A percentile compares a stretch with the other conserved stretches of the same genome.
Evolutionary conservation across 192 early-diverging fungal species (phyloP).

Genomic region (Umbelopsis ramanniana): DNA sequence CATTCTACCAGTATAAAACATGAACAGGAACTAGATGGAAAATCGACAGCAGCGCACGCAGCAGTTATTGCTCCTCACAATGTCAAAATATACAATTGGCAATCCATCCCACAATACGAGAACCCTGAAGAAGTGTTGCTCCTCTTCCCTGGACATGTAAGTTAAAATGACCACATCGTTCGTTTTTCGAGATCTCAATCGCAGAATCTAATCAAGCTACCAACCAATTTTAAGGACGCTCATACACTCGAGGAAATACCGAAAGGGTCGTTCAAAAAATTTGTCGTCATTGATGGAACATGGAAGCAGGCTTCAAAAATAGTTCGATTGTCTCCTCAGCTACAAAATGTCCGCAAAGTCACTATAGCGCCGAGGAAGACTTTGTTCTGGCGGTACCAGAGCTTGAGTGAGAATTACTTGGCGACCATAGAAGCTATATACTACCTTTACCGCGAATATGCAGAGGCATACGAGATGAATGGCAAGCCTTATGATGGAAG

Average conservation of each 20-base stretch:
- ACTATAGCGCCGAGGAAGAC: slow-evolving; percentile 77
- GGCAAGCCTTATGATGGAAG: slow-evolving; percentile 67
- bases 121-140: slow-evolving; percentile 73
- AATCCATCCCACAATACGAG: slow-evolving; percentile 55
- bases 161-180: neutral
- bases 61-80: slow-evolving; percentile 73
- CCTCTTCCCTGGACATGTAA: slow-evolving; percentile 86
- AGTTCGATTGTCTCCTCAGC: slow-evolving; percentile 49
- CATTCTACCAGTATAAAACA: slow-evolving; percentile 68
- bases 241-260: slow-evolving; percentile 71
- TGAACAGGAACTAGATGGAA: slow-evolving; percentile 76
- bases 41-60: slow-evolving; percentile 89
- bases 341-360: slow-evolving; percentile 58
- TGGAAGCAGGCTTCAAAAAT: slow-evolving; percentile 85
- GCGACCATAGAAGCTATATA: slow-evolving; percentile 98
- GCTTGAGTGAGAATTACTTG: slow-evolving; percentile 69
- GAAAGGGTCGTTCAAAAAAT: slow-evolving; percentile 64
- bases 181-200: neutral
- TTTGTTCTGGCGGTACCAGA: slow-evolving; percentile 92
- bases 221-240: slow-evolving; percentile 57
- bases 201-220: neutral
- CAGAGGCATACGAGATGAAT: slow-evolving; percentile 50
- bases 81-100: slow-evolving; percentile 65
- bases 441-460: slow-evolving; percentile 87
- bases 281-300: slow-evolving; percentile 95